Evolutionary conservation across 192 early-diverging fungal genomes (phyloP), one percentile per base, ranked within the genome.

Genomic region (Rhizophagus sp.): DNA sequence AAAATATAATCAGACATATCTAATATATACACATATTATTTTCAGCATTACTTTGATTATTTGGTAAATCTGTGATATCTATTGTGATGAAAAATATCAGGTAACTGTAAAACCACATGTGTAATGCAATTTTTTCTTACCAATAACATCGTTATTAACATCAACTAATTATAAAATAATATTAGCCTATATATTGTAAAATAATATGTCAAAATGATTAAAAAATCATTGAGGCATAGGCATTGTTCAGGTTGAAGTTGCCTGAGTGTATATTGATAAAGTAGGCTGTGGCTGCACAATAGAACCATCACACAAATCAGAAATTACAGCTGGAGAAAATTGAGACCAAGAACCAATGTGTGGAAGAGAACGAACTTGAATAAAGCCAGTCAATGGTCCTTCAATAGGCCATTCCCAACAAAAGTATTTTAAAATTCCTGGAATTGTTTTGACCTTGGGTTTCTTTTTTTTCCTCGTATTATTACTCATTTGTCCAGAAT

Each of bases 401-500:
- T 69, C 4, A 19, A 3, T 22, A 36, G 36, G 67, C 36, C 36
- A 69, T 69, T 69, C 22, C 67, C 36, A 69, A 69, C 7, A 69
- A 22, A 30, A 69, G 7, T 36, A 69, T 36, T 69, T 69, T 6
- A 19, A 69, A 19, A 69, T 69, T 19, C 2, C 67, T 39, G 30
- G 4, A 22, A 69, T 69, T 69, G 67, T 69, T 41, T 69, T 69
- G 27, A 69, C 27, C 11, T 36, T 69, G 1, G 33, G 17, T 39
- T 69, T 69, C 34, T 69, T 69, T 69, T 69, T 69, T 69, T 33
- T 44, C 9, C 9, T 69, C 22, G 30, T 44, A 36, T 39, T 69
- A 11, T 30, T 13, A 5, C 13, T 67, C 3, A 39, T 7, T 12
- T 33, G 2, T 36, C 13, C 67, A 69, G 12, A 22, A 19, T 69